Conservation (phyloP, 768 basidiomycete species). For the Boletus rex-veris region DNA sequence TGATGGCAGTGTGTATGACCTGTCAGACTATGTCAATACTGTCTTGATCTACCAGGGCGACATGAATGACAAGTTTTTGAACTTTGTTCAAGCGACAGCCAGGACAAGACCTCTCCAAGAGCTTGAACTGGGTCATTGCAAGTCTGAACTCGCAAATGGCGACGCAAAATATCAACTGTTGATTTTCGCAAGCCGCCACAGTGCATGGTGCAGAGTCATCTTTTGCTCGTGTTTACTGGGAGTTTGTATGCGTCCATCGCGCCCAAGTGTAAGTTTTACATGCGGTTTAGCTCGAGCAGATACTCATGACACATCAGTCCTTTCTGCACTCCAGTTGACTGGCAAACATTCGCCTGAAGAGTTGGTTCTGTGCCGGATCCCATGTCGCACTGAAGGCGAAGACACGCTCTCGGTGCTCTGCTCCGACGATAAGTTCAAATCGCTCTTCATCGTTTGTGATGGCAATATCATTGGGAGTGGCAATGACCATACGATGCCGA, state of each 20-base stretch:
- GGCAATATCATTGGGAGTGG: slow-evolving; percentile 95
- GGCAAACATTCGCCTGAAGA: slow-evolving; percentile 80
- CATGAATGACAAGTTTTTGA: slow-evolving; percentile 62
- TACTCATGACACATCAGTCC: slow-evolving; percentile 48
- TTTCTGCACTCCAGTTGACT: slow-evolving; percentile 86
- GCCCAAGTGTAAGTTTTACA: slow-evolving; percentile 71
- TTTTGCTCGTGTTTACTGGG: slow-evolving; percentile 71
- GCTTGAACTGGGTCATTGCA: slow-evolving; percentile 56
- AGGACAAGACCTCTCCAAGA: slow-evolving; percentile 79
- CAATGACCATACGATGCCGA: slow-evolving; percentile 88
- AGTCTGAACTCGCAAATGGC: slow-evolving; percentile 46
- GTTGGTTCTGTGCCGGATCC: slow-evolving; percentile 89
- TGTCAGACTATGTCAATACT: slow-evolving; percentile 86
- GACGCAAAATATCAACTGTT: slow-evolving; percentile 55
- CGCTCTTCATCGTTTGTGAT: slow-evolving; percentile 91
- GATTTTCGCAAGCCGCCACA: slow-evolving; percentile 78
- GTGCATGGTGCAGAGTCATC: slow-evolving; percentile 82
- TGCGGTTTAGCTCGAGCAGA: too few relatives aligned
- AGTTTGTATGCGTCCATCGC: slow-evolving; percentile 76
- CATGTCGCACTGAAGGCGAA: slow-evolving; percentile 95
- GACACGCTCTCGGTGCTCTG: slow-evolving; percentile 86
- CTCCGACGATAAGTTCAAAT: slow-evolving; percentile 94
- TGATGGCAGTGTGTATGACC: slow-evolving; percentile 69
- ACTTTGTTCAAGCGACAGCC: slow-evolving; percentile 77
- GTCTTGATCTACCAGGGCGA: slow-evolving; percentile 47